These are phyloP conservation scores for Suillus subaureus DNA, from an alignment of 768 basidiomycete genomes.

Conservation along the genomic window DNA sequence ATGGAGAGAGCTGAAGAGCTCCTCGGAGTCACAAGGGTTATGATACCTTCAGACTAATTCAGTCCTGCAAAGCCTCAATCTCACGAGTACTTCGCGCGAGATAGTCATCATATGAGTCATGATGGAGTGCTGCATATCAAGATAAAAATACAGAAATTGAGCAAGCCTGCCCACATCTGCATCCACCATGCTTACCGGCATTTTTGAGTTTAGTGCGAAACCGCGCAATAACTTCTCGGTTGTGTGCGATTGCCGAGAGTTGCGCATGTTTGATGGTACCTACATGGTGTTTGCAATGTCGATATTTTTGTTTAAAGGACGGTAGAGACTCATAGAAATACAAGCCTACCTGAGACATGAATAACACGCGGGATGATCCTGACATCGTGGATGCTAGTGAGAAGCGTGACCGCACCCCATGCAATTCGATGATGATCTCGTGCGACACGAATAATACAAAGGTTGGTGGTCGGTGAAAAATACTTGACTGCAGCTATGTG, in stretches of 20 bases:
- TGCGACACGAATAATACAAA: constrained; percentile 85
- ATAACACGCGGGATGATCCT: constrained; percentile 75
- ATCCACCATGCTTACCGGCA: constrained; percentile 42
- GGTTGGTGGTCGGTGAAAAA: constrained; percentile 78
- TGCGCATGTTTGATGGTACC: constrained; percentile 90
- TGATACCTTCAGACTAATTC: constrained; percentile 1
- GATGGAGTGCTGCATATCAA: constrained; percentile 46
- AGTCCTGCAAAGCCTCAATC: constrained; percentile 71
- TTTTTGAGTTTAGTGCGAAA: constrained; percentile 57
- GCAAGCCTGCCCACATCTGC: neutral
- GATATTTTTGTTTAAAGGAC: neutral
- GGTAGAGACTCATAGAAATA: neutral
- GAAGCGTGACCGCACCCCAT: constrained; percentile 76
- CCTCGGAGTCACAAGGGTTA: neutral
- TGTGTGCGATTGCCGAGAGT: constrained; percentile 69
- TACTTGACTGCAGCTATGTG: constrained; percentile 68
- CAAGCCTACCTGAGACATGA: constrained; percentile 63
- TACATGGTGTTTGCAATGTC: constrained; percentile 28
- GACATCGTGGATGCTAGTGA: constrained; percentile 61
- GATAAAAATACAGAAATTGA: neutral
- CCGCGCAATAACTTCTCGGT: constrained; percentile 69
- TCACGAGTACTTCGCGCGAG: constrained; percentile 59
- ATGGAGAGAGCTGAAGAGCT: neutral
- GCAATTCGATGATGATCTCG: constrained; percentile 79
- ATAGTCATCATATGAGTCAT: constrained; percentile 60